Percentiles rank a stretch among this genome's conserved stretches.
phyloP scores from a whole-genome alignment of 768 basidiomycete genomes.

The Tricholoma bakamatsutake region DNA sequence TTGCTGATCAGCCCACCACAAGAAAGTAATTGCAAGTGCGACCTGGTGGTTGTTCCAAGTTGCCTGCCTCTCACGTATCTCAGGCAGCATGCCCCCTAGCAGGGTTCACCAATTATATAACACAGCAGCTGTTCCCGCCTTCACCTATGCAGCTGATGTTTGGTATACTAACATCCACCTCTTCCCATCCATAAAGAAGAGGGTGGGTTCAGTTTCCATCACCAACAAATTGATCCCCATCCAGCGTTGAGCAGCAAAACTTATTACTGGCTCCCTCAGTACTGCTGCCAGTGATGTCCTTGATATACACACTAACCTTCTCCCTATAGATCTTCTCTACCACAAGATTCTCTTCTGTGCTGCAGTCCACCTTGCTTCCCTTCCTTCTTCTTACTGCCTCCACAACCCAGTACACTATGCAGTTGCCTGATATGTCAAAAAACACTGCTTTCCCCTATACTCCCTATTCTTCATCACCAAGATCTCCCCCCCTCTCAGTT shows the following conservation, averaged over 20 bases:
- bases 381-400: background rate
- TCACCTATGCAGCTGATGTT: background rate
- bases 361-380: background rate
- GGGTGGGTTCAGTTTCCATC: background rate
- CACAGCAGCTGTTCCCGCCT: background rate
- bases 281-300: too few relatives aligned
- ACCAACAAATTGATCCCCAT: background rate
- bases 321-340: too few relatives aligned
- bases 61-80: background rate
- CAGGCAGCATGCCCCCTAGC: background rate
- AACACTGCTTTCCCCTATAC: slow-evolving; percentile 7
- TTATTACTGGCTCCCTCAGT: background rate
- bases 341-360: too few relatives aligned
- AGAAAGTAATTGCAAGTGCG: background rate
- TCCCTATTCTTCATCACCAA: background rate
- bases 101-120: background rate
- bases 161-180: background rate
- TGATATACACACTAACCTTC: too few relatives aligned
- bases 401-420: background rate
- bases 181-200: background rate
- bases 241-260: background rate
- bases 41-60: slow-evolving; percentile 4
- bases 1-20: slow-evolving; percentile 7
- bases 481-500: background rate
- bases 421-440: background rate